These are phyloP conservation scores for Chenopodium formosanum DNA, from an alignment of 148 eudicot species.

Conservation along the genomic window DNA sequence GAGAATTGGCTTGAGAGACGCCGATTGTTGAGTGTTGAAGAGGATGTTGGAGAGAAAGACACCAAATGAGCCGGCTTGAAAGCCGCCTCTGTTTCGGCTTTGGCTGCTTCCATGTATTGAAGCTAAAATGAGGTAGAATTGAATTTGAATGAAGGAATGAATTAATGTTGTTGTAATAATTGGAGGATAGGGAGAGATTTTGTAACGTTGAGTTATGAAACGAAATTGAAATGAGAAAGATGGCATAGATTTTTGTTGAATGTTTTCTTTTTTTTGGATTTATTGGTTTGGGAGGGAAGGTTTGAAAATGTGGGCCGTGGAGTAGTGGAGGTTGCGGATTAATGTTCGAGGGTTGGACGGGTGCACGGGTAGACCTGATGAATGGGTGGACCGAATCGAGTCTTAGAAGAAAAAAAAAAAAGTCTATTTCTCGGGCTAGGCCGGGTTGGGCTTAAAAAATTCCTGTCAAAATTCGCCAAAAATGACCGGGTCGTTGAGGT, in stretches of 20 bases:
- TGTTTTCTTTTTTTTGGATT: slow-evolving; percentile 27
- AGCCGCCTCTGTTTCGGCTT: neutral
- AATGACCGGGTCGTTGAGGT: no score
- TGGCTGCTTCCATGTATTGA: slow-evolving; percentile 22
- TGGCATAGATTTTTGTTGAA: neutral
- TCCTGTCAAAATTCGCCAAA: no score
- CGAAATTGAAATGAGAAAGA: slow-evolving; percentile 3
- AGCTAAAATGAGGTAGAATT: neutral
- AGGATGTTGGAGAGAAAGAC: slow-evolving; percentile 45
- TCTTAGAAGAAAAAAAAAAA: no score
- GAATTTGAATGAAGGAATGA: slow-evolving; percentile 5
- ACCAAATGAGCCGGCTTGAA: slow-evolving; percentile 33
- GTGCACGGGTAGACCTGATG: neutral
- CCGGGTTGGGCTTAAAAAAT: no score
- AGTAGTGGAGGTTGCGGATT: neutral
- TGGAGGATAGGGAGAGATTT: neutral
- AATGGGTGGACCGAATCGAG: no score
- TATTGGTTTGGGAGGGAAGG: slow-evolving; percentile 41
- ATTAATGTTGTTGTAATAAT: slow-evolving; percentile 19
- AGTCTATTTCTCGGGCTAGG: no score
- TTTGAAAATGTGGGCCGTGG: neutral
- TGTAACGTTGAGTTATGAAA: slow-evolving; percentile 1
- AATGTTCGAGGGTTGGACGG: slow-evolving; percentile 11
- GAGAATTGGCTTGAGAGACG: slow-evolving; percentile 68
- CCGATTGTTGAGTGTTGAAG: slow-evolving; percentile 41